phyloP scores from a whole-genome alignment of 2,329 filamentous ascomycete genomes.

The Hortaea sp. region DNA sequence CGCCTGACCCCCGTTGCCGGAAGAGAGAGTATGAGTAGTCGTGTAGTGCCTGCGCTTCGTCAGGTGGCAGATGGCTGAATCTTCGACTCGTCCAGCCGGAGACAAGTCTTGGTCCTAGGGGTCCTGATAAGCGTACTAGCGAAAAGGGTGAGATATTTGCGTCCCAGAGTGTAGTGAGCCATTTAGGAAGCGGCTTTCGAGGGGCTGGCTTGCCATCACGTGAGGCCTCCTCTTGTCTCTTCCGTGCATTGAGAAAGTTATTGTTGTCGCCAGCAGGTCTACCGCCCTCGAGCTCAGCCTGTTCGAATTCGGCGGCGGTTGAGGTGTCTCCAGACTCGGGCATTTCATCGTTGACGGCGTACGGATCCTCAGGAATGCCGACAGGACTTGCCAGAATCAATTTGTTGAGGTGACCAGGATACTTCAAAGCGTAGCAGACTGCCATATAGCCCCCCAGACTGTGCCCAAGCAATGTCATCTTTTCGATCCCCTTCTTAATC shows the following conservation, averaged over 20 bases:
- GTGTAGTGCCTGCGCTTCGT: constrained; percentile 76
- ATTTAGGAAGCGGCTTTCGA: constrained; percentile 60
- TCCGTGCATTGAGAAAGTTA: constrained; percentile 43
- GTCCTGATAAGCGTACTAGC: constrained; percentile 76
- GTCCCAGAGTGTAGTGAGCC: constrained; percentile 92
- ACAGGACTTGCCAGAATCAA: constrained; percentile 91
- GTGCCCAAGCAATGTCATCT: constrained; percentile 87
- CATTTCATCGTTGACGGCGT: constrained; percentile 70
- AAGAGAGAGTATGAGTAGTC: constrained; percentile 93
- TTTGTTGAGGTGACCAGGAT: constrained; percentile 89
- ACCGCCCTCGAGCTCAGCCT: constrained; percentile 50
- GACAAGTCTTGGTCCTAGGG: constrained; percentile 80
- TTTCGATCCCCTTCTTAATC: constrained; percentile 74
- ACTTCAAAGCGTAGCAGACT: constrained; percentile 90
- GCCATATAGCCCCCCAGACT: constrained; percentile 92
- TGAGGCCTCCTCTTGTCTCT: constrained; percentile 26
- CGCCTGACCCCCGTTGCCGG: constrained; percentile 80
- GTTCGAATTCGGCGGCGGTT: constrained; percentile 66
- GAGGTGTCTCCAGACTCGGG: constrained; percentile 67
- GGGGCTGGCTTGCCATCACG: constrained; percentile 36
- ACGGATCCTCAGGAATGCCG: constrained; percentile 88
- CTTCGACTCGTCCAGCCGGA: constrained; percentile 90
- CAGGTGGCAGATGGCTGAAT: constrained; percentile 75
- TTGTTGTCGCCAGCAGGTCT: constrained; percentile 35
- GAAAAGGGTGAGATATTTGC: constrained; percentile 94